Evolutionary conservation across 441 rosid species (phyloP), one percentile per base, ranked within the genome.

Genomic region (Metrosideros polymorpha): DNA sequence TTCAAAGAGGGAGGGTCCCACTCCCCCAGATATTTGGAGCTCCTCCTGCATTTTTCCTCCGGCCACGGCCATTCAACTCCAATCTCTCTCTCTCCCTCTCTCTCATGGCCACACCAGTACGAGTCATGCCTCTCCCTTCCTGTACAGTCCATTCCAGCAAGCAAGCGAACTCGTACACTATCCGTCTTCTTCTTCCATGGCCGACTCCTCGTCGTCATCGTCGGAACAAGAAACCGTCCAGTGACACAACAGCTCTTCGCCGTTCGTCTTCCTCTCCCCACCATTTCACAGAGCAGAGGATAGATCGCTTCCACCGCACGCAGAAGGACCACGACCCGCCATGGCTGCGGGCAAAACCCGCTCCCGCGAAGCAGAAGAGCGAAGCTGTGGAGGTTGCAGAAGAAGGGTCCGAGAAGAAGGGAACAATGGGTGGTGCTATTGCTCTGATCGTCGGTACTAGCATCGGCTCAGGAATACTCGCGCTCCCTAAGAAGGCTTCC

Each of bases 391-490:
- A 35, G 79, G 47, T 19, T 35, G 47, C 15, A 12, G 79, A 66
- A 66, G 79, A 66, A 66, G 79, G 79, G 35, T 35, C 47, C 82
- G 83, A 89, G 82, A 91, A 90, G 84, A 92, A 92, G 82, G 97
- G 97, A 85, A 92, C 89, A 3, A 76, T 92, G 24, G 90, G 86
- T 35, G 94, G 95, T 14, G 97, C 95, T 13, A 92, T 91, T 85
- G 94, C 95, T 39, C 92, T 94, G 83, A 89, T 94, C 50, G 86
- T 94, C 83, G 95, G 95, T 47, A 94, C 94, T 55, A 92, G 93
- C 88, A 92, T 93, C 84, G 95, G 96, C 27, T 91, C 94, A 8
- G 96, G 95, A 19, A 93, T 93, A 39, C 95, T 93, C 86, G 94
- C 93, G 17, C 93, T 94, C 18, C 94, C 95, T 27, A 85, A 83